Base-by-base conservation (phyloP, 192 early-diverging fungal species). In the Coemansia sp. region DNA sequence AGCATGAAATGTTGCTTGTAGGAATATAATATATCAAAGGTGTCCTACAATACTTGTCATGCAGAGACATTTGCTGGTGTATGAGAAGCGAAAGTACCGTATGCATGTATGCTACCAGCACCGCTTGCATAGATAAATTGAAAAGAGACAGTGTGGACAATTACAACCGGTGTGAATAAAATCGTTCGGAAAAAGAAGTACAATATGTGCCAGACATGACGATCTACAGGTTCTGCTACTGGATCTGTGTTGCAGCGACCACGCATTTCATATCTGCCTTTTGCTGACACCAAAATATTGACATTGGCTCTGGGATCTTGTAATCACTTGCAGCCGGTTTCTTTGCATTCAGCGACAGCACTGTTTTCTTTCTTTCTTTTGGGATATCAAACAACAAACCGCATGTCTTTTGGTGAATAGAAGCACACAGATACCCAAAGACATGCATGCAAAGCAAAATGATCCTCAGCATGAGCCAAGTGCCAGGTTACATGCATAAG, bases 381-480 rank as follows among this genome's bases (percentile, higher is more conserved):
- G 32, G 32, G 32, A 32, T 32, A 32, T 32, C 32, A 32, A 32
- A 32, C 32, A 32, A 32, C 32, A 32, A 32, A 32, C 32, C 2
- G 32, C 32, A 32, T 32, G 32, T 32, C 32, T 32, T 32, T 32
- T 32, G 32, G 32, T 32, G 32, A 32, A 32, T 32, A 32, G 0
- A 32, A 32, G 32, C 32, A 32, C 32, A 32, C 32, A 32, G 32
- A 32, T 2, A 32, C 32, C 4, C 32, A 9, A 45, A 45, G 4
- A 5, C 8, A 45, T 5, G 13, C 43, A 45, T 45, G 43, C 43
- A 45, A 45, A 45, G 43, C 43, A 45, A 45, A 45, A 15, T 12
- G 8, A n/a, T 52, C 19, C 51, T 52, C 2, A 22, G 51, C 51
- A 52, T 52, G 51, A 52, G 51, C 51, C 21, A 52, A 52, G 51